Evolutionary conservation across 768 basidiomycete genomes (phyloP), one percentile per base, ranked within the genome.

Genomic region (Podaxis sp.): DNA sequence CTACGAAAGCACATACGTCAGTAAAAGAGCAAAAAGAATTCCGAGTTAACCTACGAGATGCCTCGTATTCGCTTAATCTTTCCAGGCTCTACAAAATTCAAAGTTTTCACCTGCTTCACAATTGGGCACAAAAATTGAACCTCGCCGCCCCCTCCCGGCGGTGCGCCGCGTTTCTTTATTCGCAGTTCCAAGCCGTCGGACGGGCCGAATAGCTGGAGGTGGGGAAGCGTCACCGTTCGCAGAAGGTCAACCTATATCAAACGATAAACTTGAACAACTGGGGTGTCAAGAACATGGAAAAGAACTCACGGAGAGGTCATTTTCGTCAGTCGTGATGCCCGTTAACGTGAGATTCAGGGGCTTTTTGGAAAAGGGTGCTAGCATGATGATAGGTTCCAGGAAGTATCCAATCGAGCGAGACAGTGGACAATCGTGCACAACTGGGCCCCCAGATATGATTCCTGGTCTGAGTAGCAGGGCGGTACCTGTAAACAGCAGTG

Each of bases 41-140:
- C 18, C 63, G 21, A 47, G 42, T 63, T 13, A 10, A 84, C 94
- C 67, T 69, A 97, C 93, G 97, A 90, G 40, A 98, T 89, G 37
- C 97, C 97, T 54, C 97, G 84, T 73, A 99, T 97, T 64, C 95
- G 86, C 72, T 91, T 93, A 61, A 99, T 88, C 74, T 89, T 91
- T 3, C 97, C 97, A 18, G 88, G 82, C 35, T 95, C 91, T 1
- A 95, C 83, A 67, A 98, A 98, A 69, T 98, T 91, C 53, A 98
- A 69, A 0, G 93, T 95, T 70, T 95, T 98, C 44, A 93, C 85
- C 62, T 93, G 89, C 67, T 93, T 93, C 3, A 98, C 86, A 13
- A 93, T 78, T 0, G 97, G 96, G 65, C 93, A 98, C n/a, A 92
- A 72, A 69, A 98, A 96, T 61, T 95, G 89, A 6, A 92, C 80